These are phyloP conservation scores for Pichia sp. DNA, from an alignment of 1,139 yeast genomes.

Conservation along the genomic window DNA sequence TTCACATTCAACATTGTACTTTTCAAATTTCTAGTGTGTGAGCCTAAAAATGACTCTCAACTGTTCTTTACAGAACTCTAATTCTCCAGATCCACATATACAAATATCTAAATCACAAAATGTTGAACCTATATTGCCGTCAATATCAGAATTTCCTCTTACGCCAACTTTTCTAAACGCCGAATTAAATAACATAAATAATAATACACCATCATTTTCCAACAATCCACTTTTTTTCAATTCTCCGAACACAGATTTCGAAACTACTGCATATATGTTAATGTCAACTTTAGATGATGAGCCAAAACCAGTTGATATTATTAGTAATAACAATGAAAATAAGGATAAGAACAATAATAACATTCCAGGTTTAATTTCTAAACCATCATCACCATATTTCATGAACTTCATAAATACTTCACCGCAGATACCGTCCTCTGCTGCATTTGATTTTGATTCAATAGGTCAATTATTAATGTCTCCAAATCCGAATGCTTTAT, in stretches of 20 bases:
- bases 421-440: neutral
- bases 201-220: no score
- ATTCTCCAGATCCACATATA: neutral
- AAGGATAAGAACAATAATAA: neutral
- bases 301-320: no score
- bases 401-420: neutral
- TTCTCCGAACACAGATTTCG: slow-evolving; percentile 6
- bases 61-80: no score
- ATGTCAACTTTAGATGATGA: slow-evolving; percentile 2
- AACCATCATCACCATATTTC: neutral
- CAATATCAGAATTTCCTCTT: slow-evolving; percentile 1
- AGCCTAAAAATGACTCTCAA: no score
- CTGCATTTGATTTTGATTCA: slow-evolving; percentile 10
- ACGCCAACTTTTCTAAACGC: slow-evolving; percentile 6
- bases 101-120: neutral
- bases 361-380: neutral
- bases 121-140: neutral
- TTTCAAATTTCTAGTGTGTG: no score
- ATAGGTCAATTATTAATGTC: slow-evolving; percentile 14
- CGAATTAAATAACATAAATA: neutral
- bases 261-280: slow-evolving; percentile 12
- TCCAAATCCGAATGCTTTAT: slow-evolving; percentile 1
- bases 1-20: no score
- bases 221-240: neutral
- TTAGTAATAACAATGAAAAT: no score